Evolutionary conservation across 2,329 filamentous ascomycete species (phyloP), one percentile per base, ranked within the genome.

Genomic region (Botrytis squamosa): DNA sequence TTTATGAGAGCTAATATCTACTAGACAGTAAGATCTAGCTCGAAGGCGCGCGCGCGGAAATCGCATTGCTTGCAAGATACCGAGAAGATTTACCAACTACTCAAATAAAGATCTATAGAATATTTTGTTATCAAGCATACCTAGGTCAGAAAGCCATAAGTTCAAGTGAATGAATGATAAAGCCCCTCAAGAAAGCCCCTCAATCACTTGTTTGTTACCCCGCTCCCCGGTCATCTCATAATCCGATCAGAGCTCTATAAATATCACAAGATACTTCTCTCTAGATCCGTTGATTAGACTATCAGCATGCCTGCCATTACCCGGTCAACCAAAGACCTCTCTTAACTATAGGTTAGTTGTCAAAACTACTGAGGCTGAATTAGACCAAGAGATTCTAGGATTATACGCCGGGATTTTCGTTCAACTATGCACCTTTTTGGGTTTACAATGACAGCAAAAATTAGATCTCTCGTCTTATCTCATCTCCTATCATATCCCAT

Each of bases 1-100:
- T 3, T 9, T 9, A 33, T 1, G 0, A 29, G 7, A 18, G 14
- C 52, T 29, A 4, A 1, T 8, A 1, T 18, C 14, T 8, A 1
- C 8, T n/a, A 9, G n/a, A 33, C 7, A 57, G 16, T 0, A 9
- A 57, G n/a, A 18, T 18, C 25, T 8, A 55, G n/a, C 2, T 18
- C 8, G 5, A 55, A 55, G 6, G 29, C 5, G 3, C 12, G 5
- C 5, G 6, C 0, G n/a, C 8, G 5, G 25, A 29, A 16, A 9
- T 18, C 14, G 3, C 18, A n/a, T 29, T 29, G 6, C n/a, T 57
- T 29, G 25, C 52, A 57, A 57, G 3, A 57, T 18, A 29, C 2
- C 7, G 2, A 57, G 5, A 29, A 29, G 14, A 0, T 55, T 29
- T 8, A n/a, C 12, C 22, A 52, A n/a, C n/a, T 55, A 1, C n/a